Evolutionary conservation across 2,329 filamentous ascomycete species (phyloP), one percentile per base, ranked within the genome.

Genomic region (Aspergillus fumigatus): DNA sequence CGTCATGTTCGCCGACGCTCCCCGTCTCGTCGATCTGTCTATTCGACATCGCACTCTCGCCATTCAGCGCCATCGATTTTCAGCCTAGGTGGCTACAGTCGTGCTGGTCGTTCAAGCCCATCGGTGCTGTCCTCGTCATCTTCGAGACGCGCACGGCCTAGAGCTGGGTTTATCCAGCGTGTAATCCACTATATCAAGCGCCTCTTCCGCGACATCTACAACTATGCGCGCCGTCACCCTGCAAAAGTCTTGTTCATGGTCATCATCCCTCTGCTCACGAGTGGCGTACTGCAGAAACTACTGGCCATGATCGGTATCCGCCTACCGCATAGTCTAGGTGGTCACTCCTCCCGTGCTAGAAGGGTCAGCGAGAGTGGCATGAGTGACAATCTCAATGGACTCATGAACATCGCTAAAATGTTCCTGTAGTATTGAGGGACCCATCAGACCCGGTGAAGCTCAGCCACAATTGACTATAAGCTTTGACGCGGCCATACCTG

Each of bases 191-290:
- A 90, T 67, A 84, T 97, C 59, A 88, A 88, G 70, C 86, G 88
- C 47, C 84, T 96, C 60, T 77, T 96, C 56, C 88, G 88, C 67
- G 87, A 96, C 70, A 85, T 97, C 8, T 80, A 88, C 71, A 84
- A 87, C 71, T 96, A 93, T 76, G 88, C 90, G 67, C 88, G 90
- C 70, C 82, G 85, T 40, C 88, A 97, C 76, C 93, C 92, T 0
- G 77, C 91, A 70, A 95, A 95, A 77, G 89, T 96, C 50, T 89
- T 97, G 78, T 81, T 90, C 79, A 83, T 92, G 60, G 88, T 96
- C 60, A 83, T 97, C 67, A 85, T 97, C 83, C 93, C 93, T 9
- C 81, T 97, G 56, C 79, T 97, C 67, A 92, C 88, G 1, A 90
- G 90, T 52, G 93, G 93, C 32, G 88, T 90, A 27, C 76, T 97